Percentiles rank a stretch among this genome's conserved stretches.
Evolutionary conservation across 2,329 filamentous ascomycete species (phyloP).

Genomic region (Geoglossum cookeanum): DNA sequence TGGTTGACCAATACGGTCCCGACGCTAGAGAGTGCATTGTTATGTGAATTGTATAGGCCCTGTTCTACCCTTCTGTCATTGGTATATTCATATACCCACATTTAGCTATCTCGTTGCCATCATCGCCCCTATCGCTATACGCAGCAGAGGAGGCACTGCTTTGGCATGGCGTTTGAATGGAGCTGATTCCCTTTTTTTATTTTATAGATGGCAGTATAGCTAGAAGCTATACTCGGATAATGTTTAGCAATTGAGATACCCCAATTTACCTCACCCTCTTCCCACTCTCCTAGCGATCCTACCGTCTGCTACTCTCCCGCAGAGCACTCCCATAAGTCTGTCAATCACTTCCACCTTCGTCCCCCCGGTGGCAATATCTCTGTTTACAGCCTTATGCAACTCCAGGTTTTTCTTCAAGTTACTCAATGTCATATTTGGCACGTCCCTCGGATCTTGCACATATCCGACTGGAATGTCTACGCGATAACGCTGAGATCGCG

Average conservation of each 20-base stretch:
- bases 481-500: slow-evolving; percentile 6
- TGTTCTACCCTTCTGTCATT: background rate
- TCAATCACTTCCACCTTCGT: slow-evolving; percentile 9
- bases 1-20: slow-evolving; percentile 49
- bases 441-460: slow-evolving; percentile 8
- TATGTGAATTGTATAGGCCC: slow-evolving; percentile 27
- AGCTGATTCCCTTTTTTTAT: background rate
- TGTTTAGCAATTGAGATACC: background rate
- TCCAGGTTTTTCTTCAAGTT: slow-evolving; percentile 12
- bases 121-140: background rate
- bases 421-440: slow-evolving; percentile 7
- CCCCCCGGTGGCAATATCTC: slow-evolving; percentile 10
- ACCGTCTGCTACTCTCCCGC: slow-evolving; percentile 10
- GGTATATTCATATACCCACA: background rate
- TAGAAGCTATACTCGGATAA: background rate
- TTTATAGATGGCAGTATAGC: background rate
- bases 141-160: background rate
- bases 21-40: slow-evolving; percentile 29
- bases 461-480: slow-evolving; percentile 10
- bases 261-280: background rate
- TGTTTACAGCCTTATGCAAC: slow-evolving; percentile 10
- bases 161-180: too few species aligned
- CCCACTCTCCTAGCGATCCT: slow-evolving; percentile 9
- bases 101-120: background rate
- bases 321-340: slow-evolving; percentile 10